Conservation (phyloP, 805 yeast genomes). For the Metschnikowia sp. region DNA sequence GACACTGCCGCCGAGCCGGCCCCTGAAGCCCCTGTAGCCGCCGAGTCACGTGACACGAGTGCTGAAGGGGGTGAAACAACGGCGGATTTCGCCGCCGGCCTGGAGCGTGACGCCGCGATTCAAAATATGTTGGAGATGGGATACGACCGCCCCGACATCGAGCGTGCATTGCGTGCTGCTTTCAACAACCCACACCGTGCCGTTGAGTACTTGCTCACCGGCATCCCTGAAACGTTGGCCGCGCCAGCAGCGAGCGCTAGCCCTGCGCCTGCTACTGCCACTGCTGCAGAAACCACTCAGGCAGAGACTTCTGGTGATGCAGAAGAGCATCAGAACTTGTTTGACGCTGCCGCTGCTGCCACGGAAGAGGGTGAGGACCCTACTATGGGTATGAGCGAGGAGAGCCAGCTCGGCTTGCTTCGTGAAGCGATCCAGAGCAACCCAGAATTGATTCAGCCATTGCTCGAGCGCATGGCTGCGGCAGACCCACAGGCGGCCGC, state of each 20-base stretch:
- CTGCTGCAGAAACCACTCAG: slow-evolving; percentile 13
- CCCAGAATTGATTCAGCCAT: slow-evolving; percentile 83
- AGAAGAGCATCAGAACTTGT: slow-evolving; percentile 42
- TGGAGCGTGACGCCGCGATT: slow-evolving; percentile 73
- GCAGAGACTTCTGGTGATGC: slow-evolving; percentile 1
- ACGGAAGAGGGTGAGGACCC: slow-evolving; percentile 24
- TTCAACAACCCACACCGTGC: slow-evolving; percentile 98
- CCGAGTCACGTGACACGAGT: too few species aligned
- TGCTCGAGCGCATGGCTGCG: slow-evolving; percentile 76
- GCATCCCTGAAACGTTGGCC: slow-evolving; percentile 69
- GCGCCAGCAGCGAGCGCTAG: slow-evolving; percentile 12
- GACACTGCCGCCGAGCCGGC: slow-evolving; percentile 2
- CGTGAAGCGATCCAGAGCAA: slow-evolving; percentile 78
- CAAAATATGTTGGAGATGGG: slow-evolving; percentile 94
- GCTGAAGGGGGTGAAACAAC: slow-evolving; percentile 1
- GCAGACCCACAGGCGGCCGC: slow-evolving; percentile 83
- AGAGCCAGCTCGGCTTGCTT: slow-evolving; percentile 50
- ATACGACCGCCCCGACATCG: slow-evolving; percentile 81
- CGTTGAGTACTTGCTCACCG: slow-evolving; percentile 88
- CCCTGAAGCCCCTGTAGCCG: slow-evolving; percentile 15
- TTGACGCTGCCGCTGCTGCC: slow-evolving; percentile 47
- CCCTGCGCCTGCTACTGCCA: neutral
- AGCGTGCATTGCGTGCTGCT: slow-evolving; percentile 89
- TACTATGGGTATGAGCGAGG: slow-evolving; percentile 39
- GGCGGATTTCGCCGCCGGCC: slow-evolving; percentile 72